A percentile compares a stretch with the other conserved stretches of the same genome.
Conservation (phyloP, 2,329 filamentous ascomycete species). For the Fusarium protoensiforme region DNA sequence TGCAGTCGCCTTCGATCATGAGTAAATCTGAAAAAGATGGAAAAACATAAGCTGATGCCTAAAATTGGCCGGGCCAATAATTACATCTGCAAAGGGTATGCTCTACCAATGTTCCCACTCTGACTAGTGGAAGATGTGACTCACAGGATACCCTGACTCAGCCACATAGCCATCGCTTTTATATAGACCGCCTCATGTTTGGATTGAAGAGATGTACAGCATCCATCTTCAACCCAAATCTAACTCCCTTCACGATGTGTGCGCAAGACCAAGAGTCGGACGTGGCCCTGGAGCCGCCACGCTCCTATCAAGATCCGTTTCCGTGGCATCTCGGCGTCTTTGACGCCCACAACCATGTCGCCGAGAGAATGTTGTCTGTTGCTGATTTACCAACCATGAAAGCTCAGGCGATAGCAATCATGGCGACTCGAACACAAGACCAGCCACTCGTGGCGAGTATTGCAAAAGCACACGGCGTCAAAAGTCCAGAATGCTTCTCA, state of each 20-base stretch:
- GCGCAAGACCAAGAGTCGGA: conserved; percentile 7
- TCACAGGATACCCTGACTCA: neutral
- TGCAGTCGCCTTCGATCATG: neutral
- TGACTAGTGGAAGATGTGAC: neutral
- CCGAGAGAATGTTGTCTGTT: conserved; percentile 18
- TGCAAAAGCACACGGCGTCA: conserved; percentile 1
- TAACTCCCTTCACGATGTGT: conserved; percentile 16
- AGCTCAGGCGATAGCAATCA: conserved; percentile 22
- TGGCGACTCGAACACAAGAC: conserved; percentile 41
- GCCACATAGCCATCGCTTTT: neutral
- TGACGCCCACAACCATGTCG: conserved; percentile 44
- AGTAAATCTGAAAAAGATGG: neutral
- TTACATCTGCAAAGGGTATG: neutral
- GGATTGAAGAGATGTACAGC: neutral
- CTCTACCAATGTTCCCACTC: neutral
- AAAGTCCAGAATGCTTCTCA: neutral
- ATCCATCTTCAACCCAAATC: neutral
- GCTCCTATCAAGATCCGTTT: conserved; percentile 18
- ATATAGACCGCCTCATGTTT: neutral
- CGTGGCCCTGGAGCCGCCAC: neutral
- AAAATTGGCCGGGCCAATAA: neutral
- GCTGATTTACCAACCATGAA: conserved; percentile 20
- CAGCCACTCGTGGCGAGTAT: conserved; percentile 26
- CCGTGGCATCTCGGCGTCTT: conserved; percentile 46
- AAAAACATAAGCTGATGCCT: neutral